A percentile compares a stretch with the other conserved stretches of the same genome.
Evolutionary conservation across 1,284 basidiomycete species (phyloP).

Genomic region (Phlebopus sp.): DNA sequence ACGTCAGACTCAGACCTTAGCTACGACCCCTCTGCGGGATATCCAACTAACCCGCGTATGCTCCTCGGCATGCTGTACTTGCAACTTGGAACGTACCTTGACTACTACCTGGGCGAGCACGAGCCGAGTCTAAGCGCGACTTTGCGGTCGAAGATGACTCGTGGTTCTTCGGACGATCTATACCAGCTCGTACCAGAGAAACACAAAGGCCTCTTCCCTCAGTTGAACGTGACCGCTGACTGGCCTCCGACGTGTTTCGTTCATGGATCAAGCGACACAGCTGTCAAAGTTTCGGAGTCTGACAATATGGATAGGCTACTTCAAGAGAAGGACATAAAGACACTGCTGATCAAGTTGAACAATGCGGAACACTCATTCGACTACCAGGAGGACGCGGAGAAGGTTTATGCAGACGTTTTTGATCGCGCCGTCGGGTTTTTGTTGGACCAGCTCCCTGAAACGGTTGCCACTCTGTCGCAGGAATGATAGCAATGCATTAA

Average conservation of each 20-base stretch:
- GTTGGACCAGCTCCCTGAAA: constrained; percentile 2
- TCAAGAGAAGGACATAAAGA: constrained; percentile 36
- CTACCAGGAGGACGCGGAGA: constrained; percentile 43
- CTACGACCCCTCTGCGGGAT: constrained; percentile 49
- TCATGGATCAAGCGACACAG: constrained; percentile 55
- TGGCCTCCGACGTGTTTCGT: constrained; percentile 57
- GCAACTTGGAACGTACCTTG: constrained; percentile 55
- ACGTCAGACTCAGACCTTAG: constrained; percentile 46
- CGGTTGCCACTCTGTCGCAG: no score
- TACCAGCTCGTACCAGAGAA: constrained; percentile 35
- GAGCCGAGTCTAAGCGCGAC: constrained; percentile 48
- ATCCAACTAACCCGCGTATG: constrained; percentile 61
- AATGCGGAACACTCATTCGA: constrained; percentile 60
- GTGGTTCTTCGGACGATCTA: constrained; percentile 10
- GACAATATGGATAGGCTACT: constrained; percentile 40
- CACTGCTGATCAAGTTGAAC: constrained; percentile 40
- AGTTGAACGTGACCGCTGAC: constrained; percentile 38
- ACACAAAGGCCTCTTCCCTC: constrained; percentile 50
- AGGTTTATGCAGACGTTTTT: constrained; percentile 31
- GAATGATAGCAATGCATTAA: no score
- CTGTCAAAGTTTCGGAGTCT: constrained; percentile 50
- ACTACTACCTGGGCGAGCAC: constrained; percentile 60
- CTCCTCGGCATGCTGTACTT: constrained; percentile 54
- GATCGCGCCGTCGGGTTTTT: constrained; percentile 37
- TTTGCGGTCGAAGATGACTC: constrained; percentile 30